These are phyloP conservation scores for Taxawa tesnikishii DNA, from an alignment of 2,329 filamentous ascomycete genomes.

Conservation along the genomic window DNA sequence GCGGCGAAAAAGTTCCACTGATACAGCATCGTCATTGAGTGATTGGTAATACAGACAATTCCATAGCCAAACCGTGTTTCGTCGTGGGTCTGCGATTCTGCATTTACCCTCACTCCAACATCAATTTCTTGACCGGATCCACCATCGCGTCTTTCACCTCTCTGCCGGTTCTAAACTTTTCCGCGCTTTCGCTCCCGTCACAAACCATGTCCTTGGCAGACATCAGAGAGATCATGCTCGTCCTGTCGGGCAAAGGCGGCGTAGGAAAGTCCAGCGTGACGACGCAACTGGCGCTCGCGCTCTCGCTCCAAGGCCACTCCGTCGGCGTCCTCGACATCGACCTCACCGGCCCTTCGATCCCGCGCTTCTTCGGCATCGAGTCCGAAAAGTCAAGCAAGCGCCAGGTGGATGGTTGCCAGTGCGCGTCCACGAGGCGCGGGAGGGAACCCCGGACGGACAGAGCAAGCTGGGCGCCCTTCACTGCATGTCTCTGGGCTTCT, in stretches of 20 bases:
- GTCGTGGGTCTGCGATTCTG: no score
- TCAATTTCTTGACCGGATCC: no score
- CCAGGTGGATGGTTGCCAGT: slow-evolving; percentile 90
- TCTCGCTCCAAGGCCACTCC: slow-evolving; percentile 72
- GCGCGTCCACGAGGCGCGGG: slow-evolving; percentile 57
- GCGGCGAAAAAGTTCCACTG: no score
- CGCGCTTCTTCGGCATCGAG: slow-evolving; percentile 86
- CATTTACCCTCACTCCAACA: no score
- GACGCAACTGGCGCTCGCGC: slow-evolving; percentile 82
- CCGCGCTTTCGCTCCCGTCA: no score
- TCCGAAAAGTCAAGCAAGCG: slow-evolving; percentile 81
- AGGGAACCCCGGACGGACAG: slow-evolving; percentile 8
- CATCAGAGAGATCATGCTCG: slow-evolving; percentile 67
- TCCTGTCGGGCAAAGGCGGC: slow-evolving; percentile 92
- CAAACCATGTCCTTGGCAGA: slow-evolving; percentile 53
- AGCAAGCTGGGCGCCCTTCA: slow-evolving; percentile 48
- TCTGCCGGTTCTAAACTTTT: no score
- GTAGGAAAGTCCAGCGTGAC: slow-evolving; percentile 98
- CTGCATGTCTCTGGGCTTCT: slow-evolving; percentile 89
- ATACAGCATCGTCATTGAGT: no score
- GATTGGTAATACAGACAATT: no score
- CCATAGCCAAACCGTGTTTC: no score
- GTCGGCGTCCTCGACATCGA: slow-evolving; percentile 95
- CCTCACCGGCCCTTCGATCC: slow-evolving; percentile 90
- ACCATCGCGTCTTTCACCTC: no score